A percentile compares a stretch with the other conserved stretches of the same genome.
Evolutionary conservation across 129 eudicot species (phyloP).

Genomic region (Flaveria trinervia): DNA sequence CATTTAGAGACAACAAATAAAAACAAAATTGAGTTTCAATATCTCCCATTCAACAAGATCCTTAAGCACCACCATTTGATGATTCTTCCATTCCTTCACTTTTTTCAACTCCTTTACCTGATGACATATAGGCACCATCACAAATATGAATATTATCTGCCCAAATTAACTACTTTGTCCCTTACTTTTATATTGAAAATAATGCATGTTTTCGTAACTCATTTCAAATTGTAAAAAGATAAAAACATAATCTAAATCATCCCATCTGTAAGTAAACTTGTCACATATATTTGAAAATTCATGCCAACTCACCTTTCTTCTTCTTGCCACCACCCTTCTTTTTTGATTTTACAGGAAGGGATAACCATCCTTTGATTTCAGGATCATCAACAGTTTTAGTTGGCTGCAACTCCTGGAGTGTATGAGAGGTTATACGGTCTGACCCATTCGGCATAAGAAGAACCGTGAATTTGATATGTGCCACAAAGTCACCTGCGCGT

Average conservation of each 20-base stretch:
- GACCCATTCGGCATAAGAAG: slow-evolving; percentile 98
- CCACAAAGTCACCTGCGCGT: slow-evolving; percentile 80
- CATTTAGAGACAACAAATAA: background rate
- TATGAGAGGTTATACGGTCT: slow-evolving; percentile 79
- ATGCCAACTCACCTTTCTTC: slow-evolving; percentile 41
- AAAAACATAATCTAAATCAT: background rate
- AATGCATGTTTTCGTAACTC: background rate
- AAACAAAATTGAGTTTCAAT: slow-evolving; percentile 7
- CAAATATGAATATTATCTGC: background rate
- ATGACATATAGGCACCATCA: slow-evolving; percentile 10
- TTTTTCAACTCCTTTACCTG: slow-evolving; percentile 13
- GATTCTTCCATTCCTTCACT: slow-evolving; percentile 7
- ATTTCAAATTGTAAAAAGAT: no score
- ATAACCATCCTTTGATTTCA: slow-evolving; percentile 90
- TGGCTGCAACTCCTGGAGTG: slow-evolving; percentile 88
- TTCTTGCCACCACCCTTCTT: slow-evolving; percentile 99
- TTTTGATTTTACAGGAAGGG: slow-evolving; percentile 74
- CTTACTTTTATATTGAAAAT: background rate
- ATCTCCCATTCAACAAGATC: background rate
- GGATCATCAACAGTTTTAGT: slow-evolving; percentile 85
- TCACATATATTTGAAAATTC: background rate
- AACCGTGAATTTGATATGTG: slow-evolving; percentile 90
- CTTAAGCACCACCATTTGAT: slow-evolving; percentile 2
- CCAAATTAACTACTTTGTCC: background rate
- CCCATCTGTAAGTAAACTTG: background rate